These are phyloP conservation scores for Hortaea sp. DNA, from an alignment of 2,329 filamentous ascomycete species.

Conservation along the genomic window DNA sequence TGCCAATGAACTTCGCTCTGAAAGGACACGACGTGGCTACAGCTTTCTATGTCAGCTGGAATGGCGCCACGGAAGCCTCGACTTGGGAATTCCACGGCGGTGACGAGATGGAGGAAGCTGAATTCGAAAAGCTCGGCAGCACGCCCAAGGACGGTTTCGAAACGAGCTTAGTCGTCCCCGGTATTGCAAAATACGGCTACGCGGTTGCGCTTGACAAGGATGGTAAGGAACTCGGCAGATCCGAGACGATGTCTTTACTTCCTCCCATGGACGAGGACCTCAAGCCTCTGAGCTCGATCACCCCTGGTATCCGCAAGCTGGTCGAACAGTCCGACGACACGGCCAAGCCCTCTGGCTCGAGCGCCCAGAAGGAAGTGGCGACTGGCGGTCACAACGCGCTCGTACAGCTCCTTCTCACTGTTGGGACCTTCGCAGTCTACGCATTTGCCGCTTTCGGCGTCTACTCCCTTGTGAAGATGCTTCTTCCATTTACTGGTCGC, in stretches of 20 bases:
- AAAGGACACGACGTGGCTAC: background rate
- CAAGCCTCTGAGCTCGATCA: background rate
- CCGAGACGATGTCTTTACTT: background rate
- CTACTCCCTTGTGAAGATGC: background rate
- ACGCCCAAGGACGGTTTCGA: constrained; percentile 36
- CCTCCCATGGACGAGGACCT: background rate
- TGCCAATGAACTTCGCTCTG: background rate
- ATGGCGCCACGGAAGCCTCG: constrained; percentile 1
- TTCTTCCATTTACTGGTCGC: background rate
- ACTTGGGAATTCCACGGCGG: background rate
- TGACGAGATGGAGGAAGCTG: constrained; percentile 12
- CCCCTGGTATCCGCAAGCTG: background rate
- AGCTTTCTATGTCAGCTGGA: constrained; percentile 2
- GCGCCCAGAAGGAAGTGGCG: background rate
- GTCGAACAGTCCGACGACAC: background rate
- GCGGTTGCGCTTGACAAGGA: background rate
- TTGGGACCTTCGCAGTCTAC: background rate
- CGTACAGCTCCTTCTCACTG: background rate
- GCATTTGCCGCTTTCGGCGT: background rate
- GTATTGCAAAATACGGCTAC: background rate
- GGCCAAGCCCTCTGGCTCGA: background rate
- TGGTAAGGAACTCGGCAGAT: background rate
- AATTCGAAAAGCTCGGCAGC: constrained; percentile 30
- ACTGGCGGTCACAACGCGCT: background rate
- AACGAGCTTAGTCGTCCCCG: constrained; percentile 14